Evolutionary conservation across 257 asterid genomes (phyloP).

Genomic region (Rehmannia glutinosa): DNA sequence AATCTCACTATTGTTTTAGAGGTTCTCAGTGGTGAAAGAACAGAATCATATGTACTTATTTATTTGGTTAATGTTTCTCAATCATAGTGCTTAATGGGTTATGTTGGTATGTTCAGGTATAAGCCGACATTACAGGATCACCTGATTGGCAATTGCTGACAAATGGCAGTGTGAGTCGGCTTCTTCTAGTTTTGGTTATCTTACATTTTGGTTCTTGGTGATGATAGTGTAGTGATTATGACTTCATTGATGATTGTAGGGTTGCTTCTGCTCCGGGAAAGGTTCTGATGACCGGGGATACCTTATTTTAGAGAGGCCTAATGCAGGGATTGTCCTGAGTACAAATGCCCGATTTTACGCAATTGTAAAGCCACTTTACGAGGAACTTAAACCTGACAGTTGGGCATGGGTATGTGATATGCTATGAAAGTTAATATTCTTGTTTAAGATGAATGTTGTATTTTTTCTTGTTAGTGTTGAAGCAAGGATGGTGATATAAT

Average conservation of each 20-base stretch:
- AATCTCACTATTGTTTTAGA: background rate
- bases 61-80: background rate
- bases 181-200: background rate
- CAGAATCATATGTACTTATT: background rate
- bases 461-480: background rate
- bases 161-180: slow-evolving; percentile 52
- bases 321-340: slow-evolving; percentile 94
- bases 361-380: slow-evolving; percentile 75
- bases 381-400: slow-evolving; percentile 59
- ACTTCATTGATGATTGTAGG: slow-evolving; percentile 37
- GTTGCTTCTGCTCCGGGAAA: slow-evolving; percentile 99
- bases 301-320: slow-evolving; percentile 93
- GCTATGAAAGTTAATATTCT: background rate
- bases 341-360: slow-evolving; percentile 96
- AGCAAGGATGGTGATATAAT: background rate
- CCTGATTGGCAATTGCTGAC: slow-evolving; percentile 14
- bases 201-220: background rate
- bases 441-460: background rate
- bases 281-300: slow-evolving; percentile 99
- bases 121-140: background rate
- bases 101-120: slow-evolving; percentile 23
- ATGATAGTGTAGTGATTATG: slow-evolving; percentile 18
- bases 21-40: slow-evolving; percentile 1
- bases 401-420: slow-evolving; percentile 79
- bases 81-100: background rate